Evolutionary conservation across 441 rosid genomes (phyloP), one percentile per base, ranked within the genome.

Genomic region (Heliophila coronopifolia): DNA sequence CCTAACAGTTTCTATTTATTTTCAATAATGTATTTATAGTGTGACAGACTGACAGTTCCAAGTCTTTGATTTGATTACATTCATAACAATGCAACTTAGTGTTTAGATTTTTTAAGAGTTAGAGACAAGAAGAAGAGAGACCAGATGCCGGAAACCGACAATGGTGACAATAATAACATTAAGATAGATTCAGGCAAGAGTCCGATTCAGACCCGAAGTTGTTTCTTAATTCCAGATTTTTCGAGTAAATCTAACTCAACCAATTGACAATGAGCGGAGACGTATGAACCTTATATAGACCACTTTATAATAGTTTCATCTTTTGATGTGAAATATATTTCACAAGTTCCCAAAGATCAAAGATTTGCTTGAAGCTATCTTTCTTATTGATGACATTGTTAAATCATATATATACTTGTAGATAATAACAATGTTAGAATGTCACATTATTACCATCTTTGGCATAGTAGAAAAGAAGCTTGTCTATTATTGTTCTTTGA

Each of bases 401-500:
- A 7, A 9, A 37, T 16, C n/a, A n/a, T 23, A 37, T 20, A 43
- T 38, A 10, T 37, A 50, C 52, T 27, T 44, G 47, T 20, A 22
- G 13, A 61, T 15, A 45, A 46, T 46, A 30, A 47, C 22, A 38
- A 32, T 32, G 44, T 17, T n/a, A n/a, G n/a, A n/a, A n/a, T n/a
- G n/a, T n/a, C 15, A 1, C 43, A 24, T 24, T 34, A 31, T 50
- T 18, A 50, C 11, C 65, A 42, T 34, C 23, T 42, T 26, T 54
- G 25, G 26, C 38, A 47, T 6, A 32, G 14, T 5, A 30, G 15
- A 11, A 31, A 28, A 44, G 17, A 44, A 38, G 39, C 25, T 31
- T 39, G 23, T 23, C 38, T 55, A n/a, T 57, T 61, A 67, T 20
- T 66, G 73, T 40, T 77, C 74, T 78, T 78, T 91, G 68, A 83